These are phyloP conservation scores for Exophiala lecanii-corni DNA, from an alignment of 2,329 filamentous ascomycete species.

Conservation along the genomic window DNA sequence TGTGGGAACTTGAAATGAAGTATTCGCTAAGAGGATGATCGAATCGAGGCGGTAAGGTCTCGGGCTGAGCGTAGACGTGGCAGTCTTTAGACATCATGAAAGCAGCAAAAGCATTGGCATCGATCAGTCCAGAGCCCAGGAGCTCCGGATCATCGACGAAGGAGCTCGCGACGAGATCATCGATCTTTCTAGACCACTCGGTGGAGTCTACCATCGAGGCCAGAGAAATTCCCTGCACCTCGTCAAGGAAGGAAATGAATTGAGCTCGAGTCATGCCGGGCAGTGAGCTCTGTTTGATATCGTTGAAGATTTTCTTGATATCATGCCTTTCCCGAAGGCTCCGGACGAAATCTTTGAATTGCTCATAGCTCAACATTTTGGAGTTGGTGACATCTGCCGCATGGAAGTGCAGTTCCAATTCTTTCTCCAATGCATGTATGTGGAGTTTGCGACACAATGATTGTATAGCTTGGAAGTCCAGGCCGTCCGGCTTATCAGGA, in stretches of 20 bases:
- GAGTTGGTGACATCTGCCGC: conserved; percentile 62
- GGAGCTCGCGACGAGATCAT: conserved; percentile 17
- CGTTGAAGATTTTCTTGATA: conserved; percentile 67
- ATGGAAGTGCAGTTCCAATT: conserved; percentile 69
- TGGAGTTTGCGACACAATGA: conserved; percentile 83
- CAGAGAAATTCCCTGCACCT: conserved; percentile 72
- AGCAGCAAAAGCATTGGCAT: conserved; percentile 69
- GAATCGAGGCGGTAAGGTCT: conserved; percentile 59
- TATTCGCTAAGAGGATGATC: conserved; percentile 92
- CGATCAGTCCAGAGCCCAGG: conserved; percentile 50
- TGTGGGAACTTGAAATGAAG: conserved; percentile 97
- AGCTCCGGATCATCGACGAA: conserved; percentile 11
- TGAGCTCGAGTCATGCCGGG: conserved; percentile 65
- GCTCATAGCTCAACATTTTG: conserved; percentile 67
- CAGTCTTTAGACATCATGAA: conserved; percentile 74
- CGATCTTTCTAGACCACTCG: conserved; percentile 22
- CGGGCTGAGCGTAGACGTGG: conserved; percentile 54
- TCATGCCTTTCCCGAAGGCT: conserved; percentile 81
- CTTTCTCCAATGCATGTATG: conserved; percentile 77
- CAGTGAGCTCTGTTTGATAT: conserved; percentile 50
- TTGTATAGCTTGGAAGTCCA: conserved; percentile 74
- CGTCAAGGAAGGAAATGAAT: conserved; percentile 70
- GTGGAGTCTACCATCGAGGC: conserved; percentile 48
- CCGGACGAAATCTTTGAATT: conserved; percentile 80
- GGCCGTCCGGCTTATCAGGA: conserved; percentile 58